Evolutionary conservation across 2,329 filamentous ascomycete species (phyloP), one percentile per base, ranked within the genome.

Genomic region (Bimuria novae-zelandiae): DNA sequence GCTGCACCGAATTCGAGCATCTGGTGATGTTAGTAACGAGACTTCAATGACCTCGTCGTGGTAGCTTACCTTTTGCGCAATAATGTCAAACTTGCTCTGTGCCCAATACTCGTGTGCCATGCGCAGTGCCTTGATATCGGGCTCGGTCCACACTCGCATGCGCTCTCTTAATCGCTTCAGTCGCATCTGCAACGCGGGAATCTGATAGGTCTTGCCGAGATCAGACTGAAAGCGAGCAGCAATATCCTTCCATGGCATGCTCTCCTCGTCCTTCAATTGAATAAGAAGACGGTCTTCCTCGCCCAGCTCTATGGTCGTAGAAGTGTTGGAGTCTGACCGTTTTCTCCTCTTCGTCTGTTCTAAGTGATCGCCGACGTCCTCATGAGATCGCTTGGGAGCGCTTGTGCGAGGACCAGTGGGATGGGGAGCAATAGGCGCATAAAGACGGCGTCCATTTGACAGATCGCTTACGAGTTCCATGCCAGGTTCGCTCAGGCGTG

Each of bases 161-260:
- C 78, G 75, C 60, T 82, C 79, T 16, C 78, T 71, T 32, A 82
- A 68, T 32, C 80, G 73, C 64, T 81, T 82, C 59, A 80, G 76
- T 17, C 79, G 78, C 80, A 83, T 83, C 61, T 83, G 80, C 27
- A 83, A 68, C 7, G 80, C 79, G 3, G 80, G 78, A 43, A 82
- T 78, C 56, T 81, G 77, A 55, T 79, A 77, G 4, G 67, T 72
- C 61, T 80, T 78, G 51, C 78, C 78, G 23, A 77, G 69, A 25
- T 81, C 78, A 11, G 72, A 73, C 50, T 78, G 73, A 64, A 82
- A 82, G 19, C 77, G 77, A 6, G 73, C 71, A 7, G 78, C 78
- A 53, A 82, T 82, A 52, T 82, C 80, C 62, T 82, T 82, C 80
- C 80, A 83, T 0, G 80, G 77, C 49, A 82, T 75, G 27, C 70